phyloP scores from a whole-genome alignment of 805 yeast species.

The Saccharomycopsis oosterbeekiorum region DNA sequence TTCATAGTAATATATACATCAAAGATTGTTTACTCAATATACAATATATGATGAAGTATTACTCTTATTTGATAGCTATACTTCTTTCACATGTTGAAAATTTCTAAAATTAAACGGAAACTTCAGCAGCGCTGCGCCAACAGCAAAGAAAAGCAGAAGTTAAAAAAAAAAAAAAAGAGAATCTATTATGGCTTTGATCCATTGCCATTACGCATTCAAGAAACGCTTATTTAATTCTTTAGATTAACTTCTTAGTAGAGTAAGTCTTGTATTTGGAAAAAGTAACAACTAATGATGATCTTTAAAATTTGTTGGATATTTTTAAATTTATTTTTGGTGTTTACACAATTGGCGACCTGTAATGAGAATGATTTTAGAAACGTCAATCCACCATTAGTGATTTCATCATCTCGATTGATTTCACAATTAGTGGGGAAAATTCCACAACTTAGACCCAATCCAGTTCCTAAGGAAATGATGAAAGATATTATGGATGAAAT shows the following conservation, averaged over 20 bases:
- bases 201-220: no score
- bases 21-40: no score
- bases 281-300: neutral
- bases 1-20: no score
- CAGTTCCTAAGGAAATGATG: constrained; percentile 23
- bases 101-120: neutral
- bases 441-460: constrained; percentile 14
- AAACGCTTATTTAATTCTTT: no score
- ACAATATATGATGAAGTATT: no score
- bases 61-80: neutral
- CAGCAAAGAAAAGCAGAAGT: no score
- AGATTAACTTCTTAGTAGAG: no score
- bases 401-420: constrained; percentile 14
- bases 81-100: neutral
- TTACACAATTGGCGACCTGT: neutral
- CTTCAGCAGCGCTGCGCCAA: no score
- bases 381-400: constrained; percentile 13
- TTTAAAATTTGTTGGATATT: neutral
- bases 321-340: neutral
- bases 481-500: constrained; percentile 25
- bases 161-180: no score
- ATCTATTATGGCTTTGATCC: no score
- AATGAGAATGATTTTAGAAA: neutral
- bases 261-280: neutral
- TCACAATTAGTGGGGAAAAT: constrained; percentile 7